Evolutionary conservation across 108 stramenopile genomes (phyloP), one percentile per base, ranked within the genome.

Genomic region (Fistulifera solaris): DNA sequence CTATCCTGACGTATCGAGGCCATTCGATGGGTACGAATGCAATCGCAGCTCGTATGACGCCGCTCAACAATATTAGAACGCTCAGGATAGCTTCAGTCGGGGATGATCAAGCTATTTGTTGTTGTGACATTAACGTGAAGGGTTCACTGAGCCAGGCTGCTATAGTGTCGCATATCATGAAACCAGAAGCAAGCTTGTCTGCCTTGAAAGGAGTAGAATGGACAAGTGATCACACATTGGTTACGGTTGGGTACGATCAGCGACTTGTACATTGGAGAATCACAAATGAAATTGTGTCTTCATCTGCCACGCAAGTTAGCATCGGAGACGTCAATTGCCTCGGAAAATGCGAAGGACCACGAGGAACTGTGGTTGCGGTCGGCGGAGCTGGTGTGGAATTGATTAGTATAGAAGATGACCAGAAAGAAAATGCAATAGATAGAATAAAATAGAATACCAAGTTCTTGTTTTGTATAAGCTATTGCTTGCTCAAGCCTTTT

Each of bases 11-110:
- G 26, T 78, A 68, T 40, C 53, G 59, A 18, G 76, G 63, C 2
- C 83, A 89, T 48, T 61, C 75, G 57, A 62, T 78, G 43, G 87
- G 87, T 38, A 70, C 77, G 23, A 89, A 89, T 58, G 53, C 74
- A 25, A 62, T 89, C 7, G 55, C 61, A 58, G 58, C 58, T 7
- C 21, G 50, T n/a, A 14, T 48, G 13, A 5, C 42, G 27, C 55
- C 38, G 35, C 16, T 31, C 0, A 52, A 35, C 24, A 45, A 48
- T 35, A 39, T 21, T 0, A 35, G 8, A 35, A 41, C 1, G 25
- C 22, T 51, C 28, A 42, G 65, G 11, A 40, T 81, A 26, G 65
- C 62, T 53, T 67, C 68, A 6, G 83, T 76, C 10, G 83, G 87
- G n/a, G 87, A 89, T 48, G 87, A 89, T 48, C 82, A 89, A 71